Percentiles rank a stretch among this genome's conserved stretches.
phyloP scores from a whole-genome alignment of 2,329 filamentous ascomycete species.

The Paecilomyces dactylethromorphus region DNA sequence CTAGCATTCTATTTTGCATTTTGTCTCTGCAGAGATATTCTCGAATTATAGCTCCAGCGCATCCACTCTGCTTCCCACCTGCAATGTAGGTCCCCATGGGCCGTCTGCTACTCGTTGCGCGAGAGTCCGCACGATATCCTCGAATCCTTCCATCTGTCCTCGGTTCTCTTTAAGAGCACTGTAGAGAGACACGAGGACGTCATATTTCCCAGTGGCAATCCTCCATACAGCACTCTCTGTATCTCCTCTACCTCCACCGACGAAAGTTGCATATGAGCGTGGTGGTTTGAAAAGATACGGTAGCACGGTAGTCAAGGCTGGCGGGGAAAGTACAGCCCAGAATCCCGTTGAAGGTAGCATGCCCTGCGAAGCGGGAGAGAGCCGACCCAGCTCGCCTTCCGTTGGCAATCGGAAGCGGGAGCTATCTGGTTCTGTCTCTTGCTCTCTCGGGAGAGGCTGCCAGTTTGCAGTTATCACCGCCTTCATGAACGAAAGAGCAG shows the following conservation, averaged over 20 bases:
- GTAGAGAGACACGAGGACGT: slow-evolving; percentile 47
- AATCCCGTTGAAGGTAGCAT: slow-evolving; percentile 39
- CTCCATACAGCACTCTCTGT: slow-evolving; percentile 52
- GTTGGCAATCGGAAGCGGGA: slow-evolving; percentile 33
- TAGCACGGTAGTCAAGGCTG: slow-evolving; percentile 43
- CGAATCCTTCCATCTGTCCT: slow-evolving; percentile 25
- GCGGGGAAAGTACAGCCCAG: slow-evolving; percentile 47
- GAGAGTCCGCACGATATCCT: slow-evolving; percentile 34
- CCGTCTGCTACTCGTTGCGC: slow-evolving; percentile 36
- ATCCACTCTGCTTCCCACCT: slow-evolving; percentile 27
- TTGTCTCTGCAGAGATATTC: neutral
- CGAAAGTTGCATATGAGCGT: slow-evolving; percentile 52
- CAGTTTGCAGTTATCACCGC: slow-evolving; percentile 51
- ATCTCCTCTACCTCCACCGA: slow-evolving; percentile 50
- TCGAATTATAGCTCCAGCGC: slow-evolving; percentile 24
- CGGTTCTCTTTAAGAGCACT: slow-evolving; percentile 32
- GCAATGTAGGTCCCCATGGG: slow-evolving; percentile 30
- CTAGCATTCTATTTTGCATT: slow-evolving; percentile 1
- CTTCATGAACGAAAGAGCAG: slow-evolving; percentile 47
- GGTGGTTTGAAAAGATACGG: slow-evolving; percentile 54
- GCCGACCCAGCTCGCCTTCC: slow-evolving; percentile 29
- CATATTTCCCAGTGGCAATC: slow-evolving; percentile 52
- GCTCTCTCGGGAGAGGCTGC: slow-evolving; percentile 33
- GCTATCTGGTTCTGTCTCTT: slow-evolving; percentile 12
- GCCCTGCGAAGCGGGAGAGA: slow-evolving; percentile 28